Evolutionary conservation across 768 basidiomycete genomes (phyloP), one percentile per base, ranked within the genome.

Genomic region (Cystofilobasidium capitatum): DNA sequence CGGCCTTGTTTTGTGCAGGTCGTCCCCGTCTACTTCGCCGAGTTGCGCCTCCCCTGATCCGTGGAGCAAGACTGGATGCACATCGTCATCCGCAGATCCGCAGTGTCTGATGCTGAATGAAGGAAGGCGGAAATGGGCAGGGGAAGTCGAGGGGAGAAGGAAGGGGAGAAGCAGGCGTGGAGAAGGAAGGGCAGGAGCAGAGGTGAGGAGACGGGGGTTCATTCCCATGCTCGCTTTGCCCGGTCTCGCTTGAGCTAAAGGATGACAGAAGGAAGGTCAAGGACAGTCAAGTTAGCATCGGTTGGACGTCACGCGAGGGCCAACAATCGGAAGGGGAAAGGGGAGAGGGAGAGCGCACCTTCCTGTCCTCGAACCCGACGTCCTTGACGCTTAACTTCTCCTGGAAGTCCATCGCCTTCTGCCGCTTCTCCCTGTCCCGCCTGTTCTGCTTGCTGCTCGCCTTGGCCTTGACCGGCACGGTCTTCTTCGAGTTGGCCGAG

Each of bases 21-120:
- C 20, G 71, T 71, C 29, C 71, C 71, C 39, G 70, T 72, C 47
- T 73, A 73, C 69, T 61, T 73, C 40, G 65, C 72, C 51, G 72
- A 73, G 62, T 70, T 40, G 71, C 81, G 3, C 78, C 81, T 26
- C 76, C 80, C 26, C 77, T 78, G 7, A 79, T 81, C 64, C 78
- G 80, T n/a, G 82, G 82, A n/a, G n/a, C n/a, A n/a, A n/a, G n/a
- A n/a, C n/a, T n/a, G n/a, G n/a, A n/a, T n/a, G n/a, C n/a, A n/a
- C n/a, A n/a, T n/a, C n/a, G n/a, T n/a, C n/a, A n/a, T n/a, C n/a
- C n/a, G n/a, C n/a, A n/a, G n/a, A n/a, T n/a, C n/a, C n/a, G n/a
- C n/a, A n/a, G n/a, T n/a, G n/a, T n/a, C n/a, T n/a, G n/a, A n/a
- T n/a, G n/a, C n/a, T n/a, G n/a, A n/a, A n/a, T n/a, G n/a, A n/a